Conservation (phyloP, 306 rosid genomes). For the Prunus persica region DNA sequence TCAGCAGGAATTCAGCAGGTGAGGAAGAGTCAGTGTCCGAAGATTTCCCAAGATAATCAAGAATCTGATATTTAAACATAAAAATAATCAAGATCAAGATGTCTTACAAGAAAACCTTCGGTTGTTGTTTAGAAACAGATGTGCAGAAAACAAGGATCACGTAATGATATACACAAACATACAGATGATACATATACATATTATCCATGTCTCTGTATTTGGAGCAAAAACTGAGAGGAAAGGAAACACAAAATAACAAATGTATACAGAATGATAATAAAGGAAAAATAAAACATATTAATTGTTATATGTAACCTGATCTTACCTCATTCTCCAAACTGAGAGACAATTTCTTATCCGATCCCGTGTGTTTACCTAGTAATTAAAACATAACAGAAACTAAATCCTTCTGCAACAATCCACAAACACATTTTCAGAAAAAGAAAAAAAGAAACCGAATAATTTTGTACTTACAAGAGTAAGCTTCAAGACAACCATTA, state of each 20-base stretch:
- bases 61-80: conserved; percentile 50
- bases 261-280: no score
- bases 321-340: conserved; percentile 94
- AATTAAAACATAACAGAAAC: conserved; percentile 9
- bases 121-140: no score
- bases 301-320: background rate
- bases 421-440: background rate
- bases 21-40: conserved; percentile 70
- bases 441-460: background rate
- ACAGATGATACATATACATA: background rate
- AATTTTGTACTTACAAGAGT: conserved; percentile 67
- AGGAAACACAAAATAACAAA: no score
- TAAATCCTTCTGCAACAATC: conserved; percentile 17
- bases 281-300: background rate
- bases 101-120: background rate
- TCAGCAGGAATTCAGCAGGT: conserved; percentile 53
- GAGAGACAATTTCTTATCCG: conserved; percentile 83
- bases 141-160: background rate
- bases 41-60: conserved; percentile 83
- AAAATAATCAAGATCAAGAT: background rate
- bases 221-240: no score
- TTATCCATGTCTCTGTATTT: no score
- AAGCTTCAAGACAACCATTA: conserved; percentile 89
- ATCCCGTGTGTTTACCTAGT: conserved; percentile 89
- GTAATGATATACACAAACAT: background rate